Evolutionary conservation across 179 eudicot genomes (phyloP), one percentile per base, ranked within the genome.

Genomic region (Beta macrorhiza): DNA sequence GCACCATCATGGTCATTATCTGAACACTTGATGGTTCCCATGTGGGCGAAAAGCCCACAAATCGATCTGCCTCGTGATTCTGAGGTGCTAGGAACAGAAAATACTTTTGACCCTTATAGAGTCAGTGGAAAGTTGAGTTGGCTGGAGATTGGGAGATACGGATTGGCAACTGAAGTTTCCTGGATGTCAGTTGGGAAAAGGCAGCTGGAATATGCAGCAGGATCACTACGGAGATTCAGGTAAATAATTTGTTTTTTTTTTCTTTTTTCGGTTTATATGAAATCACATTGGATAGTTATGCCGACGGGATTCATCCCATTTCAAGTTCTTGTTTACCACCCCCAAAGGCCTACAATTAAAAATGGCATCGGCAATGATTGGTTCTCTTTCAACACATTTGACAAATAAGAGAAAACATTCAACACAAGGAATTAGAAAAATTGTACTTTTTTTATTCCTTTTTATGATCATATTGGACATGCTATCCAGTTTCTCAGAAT

Each of bases 141-240:
- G 87, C 62, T 82, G 68, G 87, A 85, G 56, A 82, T 85, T 49
- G 87, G 87, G 64, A 85, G 83, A 64, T 85, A 85, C 11, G 85
- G 84, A 55, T 72, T 79, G 76, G 87, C 85, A 10, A 85, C 85
- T 55, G 87, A 82, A 85, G 87, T 85, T 29, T 85, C 82, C 75
- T 85, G 87, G 87, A 85, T 85, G 87, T 82, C 87, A 15, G 87
- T 85, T 55, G 87, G 87, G 57, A 85, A 85, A 78, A 85, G 85
- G 42, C 85, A 85, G 85, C 85, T 85, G 47, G 87, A 85, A 71
- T 85, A 82, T 82, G 87, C 87, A 29, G 87, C 87, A 19, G 87
- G 87, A 62, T 85, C 87, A 32, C 63, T 85, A 59, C 83, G 87
- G 67, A 85, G 83, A 79, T 85, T 85, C 85, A 82, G 87, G 87